Evolutionary conservation across 139 green algal species (phyloP).

Genomic region (Closterium sp.): DNA sequence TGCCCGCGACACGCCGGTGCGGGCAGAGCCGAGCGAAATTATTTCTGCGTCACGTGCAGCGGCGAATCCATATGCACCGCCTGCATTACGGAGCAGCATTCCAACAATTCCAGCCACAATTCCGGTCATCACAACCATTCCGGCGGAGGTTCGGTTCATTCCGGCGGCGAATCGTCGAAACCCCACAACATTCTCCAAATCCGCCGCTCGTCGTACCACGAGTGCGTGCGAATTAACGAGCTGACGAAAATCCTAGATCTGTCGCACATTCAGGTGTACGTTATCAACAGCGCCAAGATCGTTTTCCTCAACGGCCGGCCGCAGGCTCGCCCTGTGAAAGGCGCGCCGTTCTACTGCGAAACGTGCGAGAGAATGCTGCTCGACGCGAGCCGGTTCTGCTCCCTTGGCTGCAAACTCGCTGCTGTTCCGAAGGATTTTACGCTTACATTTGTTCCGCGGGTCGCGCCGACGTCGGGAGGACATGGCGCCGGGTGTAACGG

Average conservation of each 20-base stretch:
- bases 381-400: conserved; percentile 40
- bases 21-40: conserved; percentile 47
- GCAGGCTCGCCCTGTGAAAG: conserved; percentile 52
- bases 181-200: conserved; percentile 31
- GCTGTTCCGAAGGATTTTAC: neutral
- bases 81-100: conserved; percentile 23
- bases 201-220: conserved; percentile 67
- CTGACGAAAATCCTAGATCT: conserved; percentile 60
- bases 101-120: neutral
- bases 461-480: neutral
- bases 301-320: conserved; percentile 74
- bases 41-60: conserved; percentile 48
- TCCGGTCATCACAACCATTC: neutral
- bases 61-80: conserved; percentile 26
- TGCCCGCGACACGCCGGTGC: conserved; percentile 9
- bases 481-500: neutral
- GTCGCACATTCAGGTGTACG: conserved; percentile 74
- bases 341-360: neutral
- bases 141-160: neutral
- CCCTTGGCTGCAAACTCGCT: conserved; percentile 34
- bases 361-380: conserved; percentile 30
- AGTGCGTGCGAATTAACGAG: conserved; percentile 75
- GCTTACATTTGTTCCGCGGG: neutral
- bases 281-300: conserved; percentile 80
- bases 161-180: neutral